Evolutionary conservation across 1,284 basidiomycete genomes (phyloP), one percentile per base, ranked within the genome.

Genomic region (Phellopilus nigrolimitatus): DNA sequence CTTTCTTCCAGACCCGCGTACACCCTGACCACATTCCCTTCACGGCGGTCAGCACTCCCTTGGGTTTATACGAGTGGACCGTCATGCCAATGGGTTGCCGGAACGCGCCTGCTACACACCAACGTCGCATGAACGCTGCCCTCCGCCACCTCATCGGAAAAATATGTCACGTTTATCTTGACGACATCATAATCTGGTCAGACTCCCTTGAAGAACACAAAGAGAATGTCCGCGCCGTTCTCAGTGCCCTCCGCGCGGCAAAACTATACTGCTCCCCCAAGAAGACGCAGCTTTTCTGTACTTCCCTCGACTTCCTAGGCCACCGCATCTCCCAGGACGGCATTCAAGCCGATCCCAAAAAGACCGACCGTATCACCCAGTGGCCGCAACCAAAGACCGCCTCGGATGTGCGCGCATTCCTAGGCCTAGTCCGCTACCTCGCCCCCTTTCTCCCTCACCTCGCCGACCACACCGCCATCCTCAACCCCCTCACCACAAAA

Each of bases 121-220:
- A 73, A 45, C 57, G 62, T 0, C 60, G 63, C 0, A 63, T 72
- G 49, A 66, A 60, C 3, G 34, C 51, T 6, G 66, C 70, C 0
- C 60, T 74, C 0, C 56, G 59, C 0, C 52, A 55, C 0, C 58
- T 60, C 42, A 60, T 75, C 22, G 70, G 71, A 6, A 61, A 60
- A 1, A 64, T 70, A 44, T 70, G 67, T 53, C 64, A 72, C 51
- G 65, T 72, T 0, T 75, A 74, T 50, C 55, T 75, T 0, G 71
- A 76, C 53, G 64, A 75, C 47, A 74, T 76, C 40, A 60, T 75
- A 27, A 71, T 75, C 38, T 76, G 66, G 65, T 72, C 68, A 0
- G 1, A 68, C 0, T 56, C 57, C 0, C 9, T 68, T 0, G 65
- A 67, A 7, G 67, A 75, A 47, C 72, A 76, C 49, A 27, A 47